Base-by-base conservation (phyloP, 495 filamentous ascomycete genomes). In the Xylona heveae region DNA sequence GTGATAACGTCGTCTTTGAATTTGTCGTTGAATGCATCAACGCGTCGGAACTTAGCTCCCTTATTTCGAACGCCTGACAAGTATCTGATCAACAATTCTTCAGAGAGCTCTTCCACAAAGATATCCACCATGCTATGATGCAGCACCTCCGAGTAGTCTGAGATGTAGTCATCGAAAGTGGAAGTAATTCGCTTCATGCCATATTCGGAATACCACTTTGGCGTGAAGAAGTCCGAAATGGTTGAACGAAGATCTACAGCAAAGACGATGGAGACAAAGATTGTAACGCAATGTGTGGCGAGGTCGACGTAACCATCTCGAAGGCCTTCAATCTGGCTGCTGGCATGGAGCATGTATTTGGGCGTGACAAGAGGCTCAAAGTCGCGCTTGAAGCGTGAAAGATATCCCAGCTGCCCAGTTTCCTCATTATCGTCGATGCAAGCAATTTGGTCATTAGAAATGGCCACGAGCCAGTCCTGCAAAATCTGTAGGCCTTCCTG, bases 371-470 rank as follows among this genome's bases (percentile, higher is more conserved):
- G 54, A 2, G 73, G 54, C 40, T 71, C 71, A 46, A 88, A 70
- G 39, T 84, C 78, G 39, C 64, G 62, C 37, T 68, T 69, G 66
- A 92, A 94, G 39, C 69, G 66, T 6, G 74, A 68, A 25, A 94
- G 61, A 57, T 90, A 90, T 19, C 74, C 72, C 19, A 73, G 42
- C 24, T 72, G 70, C 27, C 63, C 67, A 20, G 70, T 68, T 30
- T 78, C 73, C 36, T 71, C 71, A 35, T 66, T 67, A 48, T 94
- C 88, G 47, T 93, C 84, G 46, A 94, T 94, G 52, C 81, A 91
- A 33, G 79, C 79, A 42, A 99, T 94, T 48, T 99, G 88, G 52
- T 99, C 88, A 53, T 95, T 99, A 37, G 88, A 88, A 31, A 90
- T 77, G n/a, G 85, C 83, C 15, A 95, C 66, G 26, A 95, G 68